phyloP scores from a whole-genome alignment of 2,329 filamentous ascomycete species.

The Magnaporthiopsis incrustans region DNA sequence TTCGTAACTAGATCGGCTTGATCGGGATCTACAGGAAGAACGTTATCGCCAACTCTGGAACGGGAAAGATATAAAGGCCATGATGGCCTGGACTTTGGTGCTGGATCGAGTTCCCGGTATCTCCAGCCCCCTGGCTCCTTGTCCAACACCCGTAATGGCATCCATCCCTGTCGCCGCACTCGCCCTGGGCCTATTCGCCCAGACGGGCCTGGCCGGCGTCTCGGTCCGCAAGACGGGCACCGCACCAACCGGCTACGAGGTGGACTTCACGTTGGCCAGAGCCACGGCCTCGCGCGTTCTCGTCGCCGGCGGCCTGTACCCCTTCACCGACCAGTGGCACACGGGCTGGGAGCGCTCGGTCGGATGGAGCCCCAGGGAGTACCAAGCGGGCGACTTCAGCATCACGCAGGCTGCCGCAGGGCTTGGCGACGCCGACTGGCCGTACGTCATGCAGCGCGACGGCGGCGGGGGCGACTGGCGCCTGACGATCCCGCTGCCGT shows the following conservation, averaged over 20 bases:
- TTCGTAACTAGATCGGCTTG: too few relatives aligned
- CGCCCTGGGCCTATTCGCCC: not conserved
- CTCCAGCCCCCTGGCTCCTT: not conserved
- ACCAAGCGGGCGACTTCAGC: conserved; percentile 21
- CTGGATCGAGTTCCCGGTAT: too few relatives aligned
- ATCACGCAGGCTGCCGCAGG: conserved; percentile 7
- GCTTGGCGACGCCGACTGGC: conserved; percentile 14
- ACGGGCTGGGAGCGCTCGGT: conserved; percentile 13
- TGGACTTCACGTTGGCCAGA: conserved; percentile 20
- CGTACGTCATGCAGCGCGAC: conserved; percentile 18
- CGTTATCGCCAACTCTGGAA: too few relatives aligned
- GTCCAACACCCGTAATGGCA: not conserved
- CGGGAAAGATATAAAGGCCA: too few relatives aligned
- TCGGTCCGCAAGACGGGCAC: conserved; percentile 18
- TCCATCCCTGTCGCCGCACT: not conserved
- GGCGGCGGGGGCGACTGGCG: conserved; percentile 18
- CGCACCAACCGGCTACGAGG: conserved; percentile 19
- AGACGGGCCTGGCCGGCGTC: conserved; percentile 9
- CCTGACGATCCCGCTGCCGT: conserved; percentile 20
- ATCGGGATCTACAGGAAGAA: too few relatives aligned
- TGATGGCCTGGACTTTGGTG: too few relatives aligned
- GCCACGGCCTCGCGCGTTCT: conserved; percentile 17
- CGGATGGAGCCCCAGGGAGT: conserved; percentile 19
- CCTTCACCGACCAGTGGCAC: conserved; percentile 21
- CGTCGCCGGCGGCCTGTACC: conserved; percentile 19